Evolutionary conservation across 1,139 yeast species (phyloP).

Genomic region (Pichia sp.): DNA sequence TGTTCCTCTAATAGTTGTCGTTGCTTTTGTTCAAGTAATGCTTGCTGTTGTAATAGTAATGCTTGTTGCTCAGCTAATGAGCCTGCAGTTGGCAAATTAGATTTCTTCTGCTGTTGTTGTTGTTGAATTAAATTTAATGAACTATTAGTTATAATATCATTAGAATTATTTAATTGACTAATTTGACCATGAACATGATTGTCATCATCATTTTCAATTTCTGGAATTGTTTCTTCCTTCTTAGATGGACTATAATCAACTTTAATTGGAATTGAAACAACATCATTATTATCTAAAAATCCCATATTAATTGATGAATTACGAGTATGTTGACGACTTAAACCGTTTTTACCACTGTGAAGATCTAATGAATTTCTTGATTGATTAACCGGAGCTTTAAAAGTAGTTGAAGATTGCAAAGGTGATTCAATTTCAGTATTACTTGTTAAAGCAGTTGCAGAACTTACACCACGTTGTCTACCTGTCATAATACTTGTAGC

Average conservation of each 20-base stretch:
- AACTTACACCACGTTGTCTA: conserved; percentile 15
- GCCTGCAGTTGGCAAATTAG: neutral
- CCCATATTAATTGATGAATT: conserved; percentile 12
- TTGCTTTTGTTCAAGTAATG: conserved; percentile 18
- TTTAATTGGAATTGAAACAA: conserved; percentile 15
- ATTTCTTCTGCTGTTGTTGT: neutral
- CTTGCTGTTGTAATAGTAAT: conserved; percentile 15
- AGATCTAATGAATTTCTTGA: neutral
- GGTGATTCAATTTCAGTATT: conserved; percentile 8
- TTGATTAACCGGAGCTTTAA: neutral
- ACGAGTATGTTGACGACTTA: conserved; percentile 8
- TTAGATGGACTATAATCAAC: conserved; percentile 1
- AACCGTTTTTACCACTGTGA: neutral
- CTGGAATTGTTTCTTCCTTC: neutral
- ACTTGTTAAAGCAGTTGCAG: conserved; percentile 11
- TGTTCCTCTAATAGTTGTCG: conserved; percentile 16
- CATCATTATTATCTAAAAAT: conserved; percentile 14
- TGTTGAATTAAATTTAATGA: conserved; percentile 4
- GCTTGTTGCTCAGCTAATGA: conserved; percentile 16
- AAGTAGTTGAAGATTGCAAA: neutral
- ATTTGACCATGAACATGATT: conserved; percentile 4
- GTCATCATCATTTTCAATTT: neutral
- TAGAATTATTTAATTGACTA: neutral
- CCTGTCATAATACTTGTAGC: conserved; percentile 10
- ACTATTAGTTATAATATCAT: neutral